Base-by-base conservation (phyloP, 148 eudicot genomes). In the Camellia granthamiana region DNA sequence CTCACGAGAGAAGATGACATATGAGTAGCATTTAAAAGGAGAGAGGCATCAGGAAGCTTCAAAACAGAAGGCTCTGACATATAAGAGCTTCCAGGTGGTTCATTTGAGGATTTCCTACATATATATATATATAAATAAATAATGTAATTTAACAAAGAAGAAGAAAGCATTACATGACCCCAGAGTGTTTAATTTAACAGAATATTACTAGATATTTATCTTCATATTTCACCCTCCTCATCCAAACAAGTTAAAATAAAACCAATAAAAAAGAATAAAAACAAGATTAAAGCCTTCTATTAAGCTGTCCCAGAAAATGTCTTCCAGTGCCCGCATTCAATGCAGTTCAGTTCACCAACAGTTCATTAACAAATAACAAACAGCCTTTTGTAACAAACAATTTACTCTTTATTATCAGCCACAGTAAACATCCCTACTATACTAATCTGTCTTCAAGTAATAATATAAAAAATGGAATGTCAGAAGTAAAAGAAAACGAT, bases 1-100 rank as follows among this genome's bases (percentile, higher is more conserved):
- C 69, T 81, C 41, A 69, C 63, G 60, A 77, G 23, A 78, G 81
- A 81, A 70, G 92, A 82, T 65, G 88, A 76, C 64, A 80, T 49
- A 15, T 46, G 41, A 72, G 97, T 93, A 30, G 95, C 88, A 85
- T 82, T 86, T 80, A 94, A 83, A 76, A 94, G 93, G 74, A 88
- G 3, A 65, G 97, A 89, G 54, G 93, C 97, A 85, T 91, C 93
- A 75, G 98, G 98, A 76, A 94, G 97, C 81, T 84, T 91, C 86
- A 87, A 84, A 16, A 81, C 59, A 23, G 90, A 84, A 75, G 88
- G 70, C 59, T 85, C 84, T 49, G 78, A 47, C 59, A 73, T 7
- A 63, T 61, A 65, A 46, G 88, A 80, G 81, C 74, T 80, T 69
- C 61, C 54, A 13, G 66, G 81, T 43, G 72, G 71, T 55, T 64